Evolutionary conservation across 73 alveolate genomes (phyloP).

Genomic region (Halteria grandinella): DNA sequence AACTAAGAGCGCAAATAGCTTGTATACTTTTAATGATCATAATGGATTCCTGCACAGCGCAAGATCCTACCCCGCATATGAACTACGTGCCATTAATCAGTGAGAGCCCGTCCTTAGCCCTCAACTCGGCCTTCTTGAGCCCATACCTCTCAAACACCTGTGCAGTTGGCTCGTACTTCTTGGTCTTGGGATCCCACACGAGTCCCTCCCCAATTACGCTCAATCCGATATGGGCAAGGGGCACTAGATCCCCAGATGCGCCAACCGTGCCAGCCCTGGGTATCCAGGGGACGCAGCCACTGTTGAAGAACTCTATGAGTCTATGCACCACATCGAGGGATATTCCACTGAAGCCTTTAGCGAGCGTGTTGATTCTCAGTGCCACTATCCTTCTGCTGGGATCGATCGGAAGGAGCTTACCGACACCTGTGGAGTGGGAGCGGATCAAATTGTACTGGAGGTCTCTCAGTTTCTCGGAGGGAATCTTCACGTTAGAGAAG

Average conservation of each 20-base stretch:
- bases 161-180: constrained; percentile 38
- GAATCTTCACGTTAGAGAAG: constrained; percentile 58
- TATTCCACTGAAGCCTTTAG: constrained; percentile 74
- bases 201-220: constrained; percentile 73
- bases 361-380: constrained; percentile 62
- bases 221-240: constrained; percentile 64
- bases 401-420: constrained; percentile 50
- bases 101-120: constrained; percentile 72
- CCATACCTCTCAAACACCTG: constrained; percentile 49
- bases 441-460: constrained; percentile 67
- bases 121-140: constrained; percentile 44
- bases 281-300: constrained; percentile 57
- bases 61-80: constrained; percentile 64
- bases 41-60: constrained; percentile 49
- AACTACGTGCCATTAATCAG: constrained; percentile 72
- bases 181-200: constrained; percentile 56
- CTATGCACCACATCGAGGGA: constrained; percentile 23
- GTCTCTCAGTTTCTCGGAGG: constrained; percentile 52
- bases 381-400: constrained; percentile 52
- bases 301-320: constrained; percentile 58
- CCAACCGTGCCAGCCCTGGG: constrained; percentile 79
- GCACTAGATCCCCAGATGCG: constrained; percentile 78
- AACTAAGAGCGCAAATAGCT: constrained; percentile 42
- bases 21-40: constrained; percentile 52
- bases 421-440: constrained; percentile 73